phyloP scores from a whole-genome alignment of 176 grass and related monocot genomes.

The Oryza nivara region DNA sequence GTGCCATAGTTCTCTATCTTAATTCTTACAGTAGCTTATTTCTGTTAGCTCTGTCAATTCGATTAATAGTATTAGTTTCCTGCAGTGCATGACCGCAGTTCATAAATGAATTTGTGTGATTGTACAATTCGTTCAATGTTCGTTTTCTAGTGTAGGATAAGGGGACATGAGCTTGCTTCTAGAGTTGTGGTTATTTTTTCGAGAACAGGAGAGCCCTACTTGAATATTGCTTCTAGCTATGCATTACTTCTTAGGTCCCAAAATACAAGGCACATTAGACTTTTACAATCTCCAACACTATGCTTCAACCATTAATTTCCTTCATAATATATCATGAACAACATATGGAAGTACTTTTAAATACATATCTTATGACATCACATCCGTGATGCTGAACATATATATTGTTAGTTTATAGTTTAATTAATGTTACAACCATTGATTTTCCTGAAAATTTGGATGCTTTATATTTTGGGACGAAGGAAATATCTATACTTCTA shows the following conservation, averaged over 20 bases:
- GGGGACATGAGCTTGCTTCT: neutral
- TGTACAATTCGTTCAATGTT: neutral
- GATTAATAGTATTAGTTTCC: neutral
- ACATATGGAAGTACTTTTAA: too few relatives aligned
- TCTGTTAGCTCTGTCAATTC: neutral
- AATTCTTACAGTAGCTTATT: neutral
- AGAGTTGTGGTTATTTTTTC: neutral
- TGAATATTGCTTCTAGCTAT: conserved; percentile 19
- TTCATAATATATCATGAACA: too few relatives aligned
- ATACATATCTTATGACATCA: too few relatives aligned
- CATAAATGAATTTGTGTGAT: neutral
- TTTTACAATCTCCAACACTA: too few relatives aligned
- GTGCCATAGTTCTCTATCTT: neutral
- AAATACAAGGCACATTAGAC: too few relatives aligned
- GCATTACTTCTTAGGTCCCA: neutral
- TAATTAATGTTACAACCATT: too few relatives aligned
- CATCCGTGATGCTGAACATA: too few relatives aligned
- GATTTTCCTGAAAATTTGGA: too few relatives aligned
- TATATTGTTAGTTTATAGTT: too few relatives aligned
- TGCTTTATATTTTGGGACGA: too few relatives aligned
- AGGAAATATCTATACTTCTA: neutral
- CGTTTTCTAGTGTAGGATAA: neutral
- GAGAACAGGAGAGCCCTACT: neutral
- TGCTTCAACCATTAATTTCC: too few relatives aligned
- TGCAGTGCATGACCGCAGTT: neutral